Evolutionary conservation across 352 stramenopile genomes (phyloP).

Genomic region (Aphanomyces euteiches): DNA sequence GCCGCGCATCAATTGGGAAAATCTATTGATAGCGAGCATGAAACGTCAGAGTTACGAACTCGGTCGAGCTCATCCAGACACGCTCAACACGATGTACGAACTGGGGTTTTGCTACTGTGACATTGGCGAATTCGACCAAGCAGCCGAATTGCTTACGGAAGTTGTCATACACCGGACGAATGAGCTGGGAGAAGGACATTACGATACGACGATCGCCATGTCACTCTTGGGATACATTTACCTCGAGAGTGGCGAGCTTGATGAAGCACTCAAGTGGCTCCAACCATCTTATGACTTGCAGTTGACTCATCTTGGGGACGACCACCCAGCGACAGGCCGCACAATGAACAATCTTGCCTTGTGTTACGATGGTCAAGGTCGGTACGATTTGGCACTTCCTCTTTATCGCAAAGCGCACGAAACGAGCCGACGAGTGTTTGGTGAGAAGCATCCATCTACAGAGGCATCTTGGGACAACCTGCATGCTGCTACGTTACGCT

Average conservation of each 20-base stretch:
- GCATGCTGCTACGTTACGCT: too few species aligned
- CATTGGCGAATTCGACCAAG: background rate
- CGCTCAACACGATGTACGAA: conserved; percentile 12
- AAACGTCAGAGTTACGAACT: background rate
- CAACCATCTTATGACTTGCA: background rate
- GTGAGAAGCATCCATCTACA: background rate
- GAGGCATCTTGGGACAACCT: too few species aligned
- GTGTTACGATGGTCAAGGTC: background rate
- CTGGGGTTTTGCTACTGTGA: conserved; percentile 6
- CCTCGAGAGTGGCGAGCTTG: background rate
- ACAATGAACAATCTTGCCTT: conserved; percentile 1
- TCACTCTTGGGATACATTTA: background rate
- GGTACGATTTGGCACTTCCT: background rate
- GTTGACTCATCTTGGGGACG: background rate
- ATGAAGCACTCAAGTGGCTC: background rate
- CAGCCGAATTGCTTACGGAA: background rate
- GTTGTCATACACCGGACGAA: background rate
- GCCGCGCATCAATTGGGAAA: background rate
- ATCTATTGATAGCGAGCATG: background rate
- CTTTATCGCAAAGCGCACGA: background rate
- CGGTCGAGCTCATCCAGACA: background rate
- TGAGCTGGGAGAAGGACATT: too few species aligned
- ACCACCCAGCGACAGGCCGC: background rate
- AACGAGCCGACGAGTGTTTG: background rate
- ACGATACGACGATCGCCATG: background rate